Evolutionary conservation across 805 yeast species (phyloP), one percentile per base, ranked within the genome.

Genomic region (Yamadazyma endophytica): DNA sequence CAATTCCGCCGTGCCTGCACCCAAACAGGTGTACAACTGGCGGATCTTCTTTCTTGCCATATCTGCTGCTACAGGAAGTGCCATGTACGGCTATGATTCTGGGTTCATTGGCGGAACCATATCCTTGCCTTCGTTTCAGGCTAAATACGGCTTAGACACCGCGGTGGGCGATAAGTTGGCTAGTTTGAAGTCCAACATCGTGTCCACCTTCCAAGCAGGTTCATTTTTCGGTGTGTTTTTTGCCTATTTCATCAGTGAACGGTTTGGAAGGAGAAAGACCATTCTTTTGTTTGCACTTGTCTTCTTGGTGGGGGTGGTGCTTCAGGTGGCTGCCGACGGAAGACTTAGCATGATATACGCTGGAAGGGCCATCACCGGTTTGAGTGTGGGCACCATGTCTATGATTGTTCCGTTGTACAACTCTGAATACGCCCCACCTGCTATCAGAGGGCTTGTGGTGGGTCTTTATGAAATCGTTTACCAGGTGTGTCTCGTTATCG

Each of bases 351-450:
- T 23, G 12, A 9, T 23, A n/a, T 23, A 23, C 81, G 59, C 78
- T 40, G 89, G 86, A 19, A 73, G 92, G 62, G 78, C 78, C 27
- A 49, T 77, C 25, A 74, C 82, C 13, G 86, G 90, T 50, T 45
- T 79, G 29, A 90, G 88, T 48, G 80, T 78, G 41, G 90, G 90
- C 41, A 52, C 80, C 50, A 75, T 75, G 50, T 79, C 87, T 14
- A 77, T 85, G 20, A 77, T 85, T 25, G 77, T 81, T 36, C 90
- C 90, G 13, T 77, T 79, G 41, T 82, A 83, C 75, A 87, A 80
- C 52, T 70, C 88, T 3, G 92, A 82, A 54, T 69, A 76, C 61
- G 72, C 87, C 24, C 70, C 71, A 29, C 56, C 60, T 7, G 75
- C 69, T 42, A 68, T 65, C 40, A 74, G 88, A 63, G 89, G 88